phyloP scores from a whole-genome alignment of 805 yeast genomes.

The Starmera dryadoides region DNA sequence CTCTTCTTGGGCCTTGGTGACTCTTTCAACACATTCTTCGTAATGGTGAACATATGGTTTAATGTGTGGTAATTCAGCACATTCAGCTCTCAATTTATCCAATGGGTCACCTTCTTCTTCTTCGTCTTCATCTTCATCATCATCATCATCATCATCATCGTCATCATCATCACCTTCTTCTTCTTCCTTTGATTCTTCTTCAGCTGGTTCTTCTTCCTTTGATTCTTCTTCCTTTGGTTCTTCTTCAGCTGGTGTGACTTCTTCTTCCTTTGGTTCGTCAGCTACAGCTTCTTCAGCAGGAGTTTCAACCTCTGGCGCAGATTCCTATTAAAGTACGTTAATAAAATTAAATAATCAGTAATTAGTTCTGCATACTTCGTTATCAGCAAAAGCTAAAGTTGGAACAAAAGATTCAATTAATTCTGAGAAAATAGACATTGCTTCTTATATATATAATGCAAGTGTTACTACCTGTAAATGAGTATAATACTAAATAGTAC shows the following conservation, averaged over 20 bases:
- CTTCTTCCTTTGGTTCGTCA: slow-evolving; percentile 4
- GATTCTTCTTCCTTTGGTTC: slow-evolving; percentile 14
- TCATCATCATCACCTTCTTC: slow-evolving; percentile 10
- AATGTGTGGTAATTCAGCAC: slow-evolving; percentile 62
- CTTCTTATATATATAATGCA: too few species aligned
- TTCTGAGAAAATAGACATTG: slow-evolving; percentile 30
- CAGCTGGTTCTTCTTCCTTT: slow-evolving; percentile 9
- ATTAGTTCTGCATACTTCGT: slow-evolving; percentile 13
- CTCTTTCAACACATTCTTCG: slow-evolving; percentile 93
- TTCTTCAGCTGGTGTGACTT: slow-evolving; percentile 1
- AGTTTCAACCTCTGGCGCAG: neutral
- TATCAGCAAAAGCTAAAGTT: slow-evolving; percentile 74
- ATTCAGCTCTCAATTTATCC: slow-evolving; percentile 60
- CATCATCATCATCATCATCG: slow-evolving; percentile 46
- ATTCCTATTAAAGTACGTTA: too few species aligned
- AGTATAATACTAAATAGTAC: too few species aligned
- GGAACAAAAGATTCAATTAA: slow-evolving; percentile 75
- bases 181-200: slow-evolving; percentile 2
- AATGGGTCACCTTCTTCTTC: slow-evolving; percentile 63
- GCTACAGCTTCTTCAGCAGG: neutral
- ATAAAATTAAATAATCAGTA: too few species aligned
- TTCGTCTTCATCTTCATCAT: slow-evolving; percentile 63
- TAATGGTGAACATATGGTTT: slow-evolving; percentile 78
- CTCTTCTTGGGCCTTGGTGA: slow-evolving; percentile 78
- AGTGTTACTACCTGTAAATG: too few species aligned